Conservation (phyloP, 805 yeast genomes). For the Nakazawaea anatomiae region DNA sequence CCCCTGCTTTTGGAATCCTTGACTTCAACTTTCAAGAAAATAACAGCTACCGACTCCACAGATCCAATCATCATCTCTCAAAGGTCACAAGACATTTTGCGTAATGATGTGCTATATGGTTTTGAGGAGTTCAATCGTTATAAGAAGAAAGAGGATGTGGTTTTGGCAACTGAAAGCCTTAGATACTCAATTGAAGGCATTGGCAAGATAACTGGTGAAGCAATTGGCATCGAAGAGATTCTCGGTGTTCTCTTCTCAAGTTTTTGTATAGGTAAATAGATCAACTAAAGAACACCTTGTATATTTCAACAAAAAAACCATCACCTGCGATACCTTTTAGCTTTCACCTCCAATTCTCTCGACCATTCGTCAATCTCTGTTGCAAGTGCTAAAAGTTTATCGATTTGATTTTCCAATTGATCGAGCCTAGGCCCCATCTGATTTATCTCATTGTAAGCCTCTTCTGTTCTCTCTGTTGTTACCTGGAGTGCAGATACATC, state of each 20-base stretch:
- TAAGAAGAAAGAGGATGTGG: conserved; percentile 58
- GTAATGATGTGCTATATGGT: conserved; percentile 72
- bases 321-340: conserved; percentile 15
- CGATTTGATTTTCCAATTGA: conserved; percentile 28
- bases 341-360: conserved; percentile 44
- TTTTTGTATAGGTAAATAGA: conserved; percentile 87
- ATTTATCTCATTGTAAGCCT: conserved; percentile 21
- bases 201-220: conserved; percentile 87
- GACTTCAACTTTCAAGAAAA: conserved; percentile 35
- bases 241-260: conserved; percentile 86
- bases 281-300: conserved; percentile 51
- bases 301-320: conserved; percentile 56
- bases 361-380: conserved; percentile 61
- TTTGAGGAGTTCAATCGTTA: conserved; percentile 54
- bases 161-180: conserved; percentile 73
- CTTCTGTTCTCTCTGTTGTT: conserved; percentile 11
- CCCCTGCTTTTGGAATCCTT: conserved; percentile 36
- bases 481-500: conserved; percentile 23
- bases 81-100: conserved; percentile 68
- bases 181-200: conserved; percentile 75
- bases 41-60: conserved; percentile 36
- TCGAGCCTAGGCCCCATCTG: conserved; percentile 21
- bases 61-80: conserved; percentile 72
- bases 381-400: conserved; percentile 37
- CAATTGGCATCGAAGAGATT: conserved; percentile 85